phyloP scores from a whole-genome alignment of 2,329 filamentous ascomycete species.

The Neofusicoccum sp. region DNA sequence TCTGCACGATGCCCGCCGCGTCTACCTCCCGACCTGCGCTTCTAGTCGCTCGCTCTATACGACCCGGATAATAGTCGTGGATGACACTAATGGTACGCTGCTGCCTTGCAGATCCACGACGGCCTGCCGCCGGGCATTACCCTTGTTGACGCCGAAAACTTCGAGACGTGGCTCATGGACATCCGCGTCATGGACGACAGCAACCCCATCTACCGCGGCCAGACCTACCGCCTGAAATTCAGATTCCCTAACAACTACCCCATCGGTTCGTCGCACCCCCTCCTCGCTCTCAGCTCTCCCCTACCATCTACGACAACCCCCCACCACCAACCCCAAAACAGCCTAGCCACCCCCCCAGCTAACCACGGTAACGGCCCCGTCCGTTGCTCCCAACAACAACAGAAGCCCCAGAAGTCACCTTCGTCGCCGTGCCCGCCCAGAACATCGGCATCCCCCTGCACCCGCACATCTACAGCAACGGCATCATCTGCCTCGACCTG shows the following conservation, averaged over 20 bases:
- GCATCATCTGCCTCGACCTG: slow-evolving; percentile 95
- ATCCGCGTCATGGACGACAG: slow-evolving; percentile 83
- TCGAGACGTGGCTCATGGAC: slow-evolving; percentile 89
- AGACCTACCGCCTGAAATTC: slow-evolving; percentile 84
- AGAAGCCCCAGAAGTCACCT: slow-evolving; percentile 96
- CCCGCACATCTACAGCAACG: slow-evolving; percentile 97
- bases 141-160: slow-evolving; percentile 76
- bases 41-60: too few species aligned
- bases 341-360: too few species aligned
- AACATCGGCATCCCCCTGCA: slow-evolving; percentile 78
- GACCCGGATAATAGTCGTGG: too few species aligned
- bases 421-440: slow-evolving; percentile 59
- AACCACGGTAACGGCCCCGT: neutral
- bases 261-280: slow-evolving; percentile 63
- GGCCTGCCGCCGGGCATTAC: slow-evolving; percentile 67
- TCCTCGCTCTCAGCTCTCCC: neutral
- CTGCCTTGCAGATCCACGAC: slow-evolving; percentile 50
- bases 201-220: slow-evolving; percentile 80
- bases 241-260: slow-evolving; percentile 81
- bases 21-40: too few species aligned
- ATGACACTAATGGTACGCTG: neutral
- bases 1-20: too few species aligned
- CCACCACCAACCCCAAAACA: neutral
- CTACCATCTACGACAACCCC: neutral
- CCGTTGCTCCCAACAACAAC: neutral